Conservation (phyloP, 2,329 filamentous ascomycete species). For the Pseudocercospora macadamiae region DNA sequence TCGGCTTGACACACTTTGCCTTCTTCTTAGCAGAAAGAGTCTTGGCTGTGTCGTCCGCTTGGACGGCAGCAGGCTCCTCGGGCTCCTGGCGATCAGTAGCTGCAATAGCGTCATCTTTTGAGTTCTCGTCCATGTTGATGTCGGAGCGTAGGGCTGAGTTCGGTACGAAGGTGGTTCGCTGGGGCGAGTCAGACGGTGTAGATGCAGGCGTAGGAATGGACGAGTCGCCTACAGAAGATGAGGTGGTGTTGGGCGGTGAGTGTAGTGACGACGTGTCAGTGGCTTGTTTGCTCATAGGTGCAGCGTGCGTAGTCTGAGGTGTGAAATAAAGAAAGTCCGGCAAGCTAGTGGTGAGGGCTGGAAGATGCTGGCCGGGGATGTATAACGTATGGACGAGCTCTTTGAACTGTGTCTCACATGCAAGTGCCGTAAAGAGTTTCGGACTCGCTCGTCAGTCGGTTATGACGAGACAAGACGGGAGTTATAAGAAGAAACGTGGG, state of each 20-base stretch:
- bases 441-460: neutral
- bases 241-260: constrained; percentile 19
- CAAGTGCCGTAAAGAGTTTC: neutral
- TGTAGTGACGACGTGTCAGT: constrained; percentile 30
- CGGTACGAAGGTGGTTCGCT: constrained; percentile 19
- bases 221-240: constrained; percentile 24
- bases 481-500: neutral
- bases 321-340: neutral
- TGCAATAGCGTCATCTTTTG: constrained; percentile 24
- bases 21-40: constrained; percentile 25
- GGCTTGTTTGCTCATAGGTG: constrained; percentile 31
- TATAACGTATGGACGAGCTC: neutral
- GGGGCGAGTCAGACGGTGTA: constrained; percentile 31
- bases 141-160: constrained; percentile 24
- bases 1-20: constrained; percentile 28
- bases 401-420: neutral
- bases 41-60: constrained; percentile 19
- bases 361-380: neutral
- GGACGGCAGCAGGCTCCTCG: constrained; percentile 12
- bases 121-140: constrained; percentile 34
- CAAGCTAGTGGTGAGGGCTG: constrained; percentile 1
- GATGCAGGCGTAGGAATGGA: constrained; percentile 31
- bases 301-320: constrained; percentile 56
- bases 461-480: neutral
- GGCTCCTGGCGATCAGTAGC: constrained; percentile 18